These are phyloP conservation scores for Melampsora americana DNA, from an alignment of 1,284 basidiomycete species.

Conservation along the genomic window DNA sequence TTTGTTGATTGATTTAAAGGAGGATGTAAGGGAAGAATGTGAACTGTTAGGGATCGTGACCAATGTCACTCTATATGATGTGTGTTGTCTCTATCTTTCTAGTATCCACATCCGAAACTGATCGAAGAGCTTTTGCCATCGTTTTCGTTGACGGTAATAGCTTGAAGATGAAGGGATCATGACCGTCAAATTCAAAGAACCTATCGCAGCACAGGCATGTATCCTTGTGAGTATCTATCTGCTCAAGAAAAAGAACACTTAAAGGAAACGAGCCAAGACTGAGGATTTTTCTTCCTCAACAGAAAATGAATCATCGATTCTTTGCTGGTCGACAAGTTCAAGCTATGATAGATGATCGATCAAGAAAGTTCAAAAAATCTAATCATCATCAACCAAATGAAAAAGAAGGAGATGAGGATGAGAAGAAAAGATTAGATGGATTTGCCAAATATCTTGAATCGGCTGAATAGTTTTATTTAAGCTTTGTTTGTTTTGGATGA, in stretches of 20 bases:
- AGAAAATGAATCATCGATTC: conserved; percentile 95
- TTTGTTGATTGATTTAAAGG: conserved; percentile 84
- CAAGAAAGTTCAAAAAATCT: conserved; percentile 73
- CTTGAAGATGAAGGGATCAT: conserved; percentile 90
- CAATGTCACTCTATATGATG: conserved; percentile 93
- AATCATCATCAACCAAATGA: conserved; percentile 58
- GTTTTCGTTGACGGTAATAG: conserved; percentile 57
- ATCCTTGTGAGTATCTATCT: conserved; percentile 64
- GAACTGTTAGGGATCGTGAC: conserved; percentile 88
- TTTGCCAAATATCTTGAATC: conserved; percentile 77
- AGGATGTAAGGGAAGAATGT: conserved; percentile 93
- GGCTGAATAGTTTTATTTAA: not conserved
- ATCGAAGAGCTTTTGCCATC: not conserved
- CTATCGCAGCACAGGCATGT: conserved; percentile 81
- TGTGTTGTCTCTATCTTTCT: conserved; percentile 56
- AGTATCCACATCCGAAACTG: not conserved
- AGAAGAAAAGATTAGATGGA: conserved; percentile 77
- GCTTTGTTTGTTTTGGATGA: too few species aligned
- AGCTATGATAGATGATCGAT: conserved; percentile 74
- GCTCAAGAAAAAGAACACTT: not conserved
- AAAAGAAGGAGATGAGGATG: conserved; percentile 63
- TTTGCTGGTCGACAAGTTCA: conserved; percentile 80
- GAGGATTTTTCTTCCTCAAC: conserved; percentile 17
- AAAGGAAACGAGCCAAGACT: not conserved
- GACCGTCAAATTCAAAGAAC: conserved; percentile 90